Conservation (phyloP, 2,329 filamentous ascomycete species). For the Fusarium anguioides region DNA sequence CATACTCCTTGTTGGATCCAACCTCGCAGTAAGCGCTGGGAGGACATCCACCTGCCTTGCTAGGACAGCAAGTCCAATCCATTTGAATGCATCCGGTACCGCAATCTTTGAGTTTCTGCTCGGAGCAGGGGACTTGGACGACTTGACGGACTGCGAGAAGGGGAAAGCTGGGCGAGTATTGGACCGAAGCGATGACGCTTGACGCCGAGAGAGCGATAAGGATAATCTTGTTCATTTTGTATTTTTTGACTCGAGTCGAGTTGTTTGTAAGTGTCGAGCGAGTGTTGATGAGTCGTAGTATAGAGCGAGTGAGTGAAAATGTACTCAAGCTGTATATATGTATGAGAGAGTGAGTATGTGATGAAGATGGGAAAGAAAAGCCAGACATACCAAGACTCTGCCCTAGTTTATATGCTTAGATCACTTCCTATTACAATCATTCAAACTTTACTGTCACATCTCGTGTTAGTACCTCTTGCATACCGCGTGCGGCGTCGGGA, state of each 20-base stretch:
- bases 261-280: slow-evolving; percentile 12
- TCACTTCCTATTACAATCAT: neutral
- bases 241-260: neutral
- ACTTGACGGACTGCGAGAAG: slow-evolving; percentile 38
- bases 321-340: neutral
- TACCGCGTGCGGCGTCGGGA: slow-evolving; percentile 23
- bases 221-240: slow-evolving; percentile 43
- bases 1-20: slow-evolving; percentile 43
- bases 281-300: slow-evolving; percentile 5
- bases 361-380: neutral
- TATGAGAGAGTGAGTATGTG: slow-evolving; percentile 1
- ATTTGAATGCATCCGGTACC: slow-evolving; percentile 46
- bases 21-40: slow-evolving; percentile 40
- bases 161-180: slow-evolving; percentile 21
- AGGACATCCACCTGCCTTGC: slow-evolving; percentile 44
- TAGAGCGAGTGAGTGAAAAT: neutral
- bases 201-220: slow-evolving; percentile 39
- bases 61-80: slow-evolving; percentile 48
- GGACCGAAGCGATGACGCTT: slow-evolving; percentile 27
- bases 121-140: slow-evolving; percentile 38
- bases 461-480: neutral
- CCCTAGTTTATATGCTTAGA: slow-evolving; percentile 15
- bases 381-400: slow-evolving; percentile 12
- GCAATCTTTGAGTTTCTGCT: slow-evolving; percentile 43
- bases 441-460: neutral